Evolutionary conservation across 192 early-diverging fungal genomes (phyloP).

Genomic region (Entomortierella lignicola): DNA sequence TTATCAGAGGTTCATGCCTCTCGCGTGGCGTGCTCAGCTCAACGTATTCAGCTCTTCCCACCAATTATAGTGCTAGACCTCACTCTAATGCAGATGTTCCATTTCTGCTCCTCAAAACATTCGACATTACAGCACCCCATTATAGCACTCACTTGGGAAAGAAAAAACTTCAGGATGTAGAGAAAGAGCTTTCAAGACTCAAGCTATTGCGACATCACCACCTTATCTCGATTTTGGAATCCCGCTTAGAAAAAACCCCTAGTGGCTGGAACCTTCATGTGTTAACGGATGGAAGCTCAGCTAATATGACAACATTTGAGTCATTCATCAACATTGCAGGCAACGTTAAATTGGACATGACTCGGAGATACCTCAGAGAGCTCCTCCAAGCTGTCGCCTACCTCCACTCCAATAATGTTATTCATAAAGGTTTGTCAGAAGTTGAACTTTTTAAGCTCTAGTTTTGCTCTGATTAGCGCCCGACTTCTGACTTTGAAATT

Average conservation of each 20-base stretch:
- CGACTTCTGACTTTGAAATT: not conserved
- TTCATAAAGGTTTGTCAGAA: constrained; percentile 67
- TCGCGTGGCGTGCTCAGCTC: constrained; percentile 45
- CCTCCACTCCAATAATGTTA: constrained; percentile 73
- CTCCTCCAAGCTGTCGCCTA: constrained; percentile 71
- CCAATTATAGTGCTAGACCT: constrained; percentile 53
- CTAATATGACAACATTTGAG: constrained; percentile 65
- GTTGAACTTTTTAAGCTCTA: too few relatives aligned
- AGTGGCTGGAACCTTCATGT: constrained; percentile 61
- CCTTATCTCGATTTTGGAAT: constrained; percentile 68
- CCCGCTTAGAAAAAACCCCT: constrained; percentile 57
- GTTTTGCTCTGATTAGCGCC: too few relatives aligned
- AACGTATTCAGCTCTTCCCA: constrained; percentile 51
- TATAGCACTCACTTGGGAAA: constrained; percentile 67
- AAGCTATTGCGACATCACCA: constrained; percentile 69
- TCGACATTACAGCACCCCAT: constrained; percentile 56
- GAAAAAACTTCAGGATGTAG: constrained; percentile 66
- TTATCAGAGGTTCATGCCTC: constrained; percentile 40
- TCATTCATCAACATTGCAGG: constrained; percentile 76
- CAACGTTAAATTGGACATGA: constrained; percentile 62
- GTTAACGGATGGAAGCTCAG: constrained; percentile 61
- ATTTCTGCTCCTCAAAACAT: constrained; percentile 54
- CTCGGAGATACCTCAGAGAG: constrained; percentile 74
- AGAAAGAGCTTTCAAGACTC: constrained; percentile 68
- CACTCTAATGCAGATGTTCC: constrained; percentile 36